Conservation (phyloP, 139 green algal genomes). For the Chlamydomonas sphaeroides region DNA sequence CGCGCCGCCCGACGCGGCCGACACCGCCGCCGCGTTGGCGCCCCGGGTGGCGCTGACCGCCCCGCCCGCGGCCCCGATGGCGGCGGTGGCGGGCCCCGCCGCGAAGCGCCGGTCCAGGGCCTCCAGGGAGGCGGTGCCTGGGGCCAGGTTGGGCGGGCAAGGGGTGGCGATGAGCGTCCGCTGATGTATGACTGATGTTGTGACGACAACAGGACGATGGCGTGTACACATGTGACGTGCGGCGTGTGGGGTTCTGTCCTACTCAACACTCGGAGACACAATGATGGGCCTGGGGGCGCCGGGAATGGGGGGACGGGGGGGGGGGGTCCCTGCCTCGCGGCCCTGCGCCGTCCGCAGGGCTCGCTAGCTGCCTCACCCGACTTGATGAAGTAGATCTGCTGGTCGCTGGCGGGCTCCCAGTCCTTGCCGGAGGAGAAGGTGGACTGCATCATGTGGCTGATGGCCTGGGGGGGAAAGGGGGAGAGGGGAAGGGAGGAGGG, state of each 20-base stretch:
- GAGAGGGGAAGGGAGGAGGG: background rate
- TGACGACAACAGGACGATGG: too few relatives aligned
- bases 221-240: too few relatives aligned
- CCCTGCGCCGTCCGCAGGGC: too few relatives aligned
- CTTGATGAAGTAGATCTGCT: constrained; percentile 65
- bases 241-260: too few relatives aligned
- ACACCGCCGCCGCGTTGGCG: background rate
- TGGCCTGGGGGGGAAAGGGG: constrained; percentile 2
- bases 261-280: too few relatives aligned
- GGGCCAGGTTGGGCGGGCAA: background rate
- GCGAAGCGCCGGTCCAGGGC: constrained; percentile 44
- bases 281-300: too few relatives aligned
- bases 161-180: too few relatives aligned
- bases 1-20: background rate
- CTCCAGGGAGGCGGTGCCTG: constrained; percentile 48
- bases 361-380: too few relatives aligned
- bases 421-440: constrained; percentile 55
- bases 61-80: background rate
- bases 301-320: too few relatives aligned
- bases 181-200: too few relatives aligned
- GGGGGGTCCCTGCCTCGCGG: too few relatives aligned
- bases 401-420: constrained; percentile 51
- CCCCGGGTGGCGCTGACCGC: background rate
- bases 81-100: background rate
- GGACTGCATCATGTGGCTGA: constrained; percentile 54